Evolutionary conservation across 2,329 filamentous ascomycete genomes (phyloP).

Genomic region (Alternaria sp.): DNA sequence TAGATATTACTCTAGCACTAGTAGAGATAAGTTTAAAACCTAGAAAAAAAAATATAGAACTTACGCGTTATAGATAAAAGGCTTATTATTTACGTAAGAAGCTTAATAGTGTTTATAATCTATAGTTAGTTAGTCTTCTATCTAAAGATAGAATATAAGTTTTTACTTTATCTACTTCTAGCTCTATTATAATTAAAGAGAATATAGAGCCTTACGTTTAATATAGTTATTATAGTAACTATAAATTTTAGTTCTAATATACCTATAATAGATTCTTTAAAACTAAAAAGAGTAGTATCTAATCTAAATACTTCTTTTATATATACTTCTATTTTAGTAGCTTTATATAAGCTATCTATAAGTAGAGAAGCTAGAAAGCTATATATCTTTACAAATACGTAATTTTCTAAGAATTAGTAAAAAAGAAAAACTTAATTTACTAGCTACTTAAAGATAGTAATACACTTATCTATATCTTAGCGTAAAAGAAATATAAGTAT

Average conservation of each 20-base stretch:
- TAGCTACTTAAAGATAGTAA: constrained; percentile 15
- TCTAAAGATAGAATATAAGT: background rate
- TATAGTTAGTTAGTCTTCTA: constrained; percentile 1
- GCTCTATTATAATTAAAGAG: constrained; percentile 24
- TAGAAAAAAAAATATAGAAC: background rate
- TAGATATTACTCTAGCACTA: constrained; percentile 19
- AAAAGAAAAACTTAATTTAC: constrained; percentile 9
- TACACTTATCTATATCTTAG: constrained; percentile 9
- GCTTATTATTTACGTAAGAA: constrained; percentile 7
- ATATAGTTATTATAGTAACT: constrained; percentile 19
- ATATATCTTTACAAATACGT: constrained; percentile 19
- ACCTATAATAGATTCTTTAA: background rate
- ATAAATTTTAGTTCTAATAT: constrained; percentile 14
- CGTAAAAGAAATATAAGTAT: constrained; percentile 22
- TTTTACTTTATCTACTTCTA: constrained; percentile 7
- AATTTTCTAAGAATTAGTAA: background rate
- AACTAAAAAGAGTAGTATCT: constrained; percentile 13
- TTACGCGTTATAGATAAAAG: constrained; percentile 15
- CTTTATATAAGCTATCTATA: constrained; percentile 20
- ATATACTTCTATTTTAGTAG: constrained; percentile 47
- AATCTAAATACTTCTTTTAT: constrained; percentile 12
- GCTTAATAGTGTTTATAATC: constrained; percentile 17
- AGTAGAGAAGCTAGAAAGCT: constrained; percentile 37
- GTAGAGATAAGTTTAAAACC: background rate
- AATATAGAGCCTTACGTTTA: constrained; percentile 11